phyloP scores from a whole-genome alignment of 257 asterid genomes.

The Cynanchum wilfordii region DNA sequence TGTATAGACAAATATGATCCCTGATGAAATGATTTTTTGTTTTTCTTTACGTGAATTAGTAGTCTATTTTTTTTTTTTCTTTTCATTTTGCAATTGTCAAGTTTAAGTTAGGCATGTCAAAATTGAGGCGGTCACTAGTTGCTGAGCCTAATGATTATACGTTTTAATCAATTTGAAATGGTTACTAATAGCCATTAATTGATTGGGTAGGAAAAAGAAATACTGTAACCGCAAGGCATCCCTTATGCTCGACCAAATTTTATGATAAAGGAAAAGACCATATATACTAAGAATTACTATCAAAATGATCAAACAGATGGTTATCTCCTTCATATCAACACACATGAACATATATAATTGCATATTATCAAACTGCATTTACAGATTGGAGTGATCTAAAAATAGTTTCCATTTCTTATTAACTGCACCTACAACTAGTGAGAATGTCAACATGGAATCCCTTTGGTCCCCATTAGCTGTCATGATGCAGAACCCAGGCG shows the following conservation, averaged over 20 bases:
- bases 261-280: not conserved
- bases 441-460: not conserved
- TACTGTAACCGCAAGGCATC: not conserved
- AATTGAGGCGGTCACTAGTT: not conserved
- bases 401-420: not conserved
- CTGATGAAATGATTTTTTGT: not conserved
- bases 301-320: not conserved
- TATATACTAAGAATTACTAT: no score
- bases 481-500: not conserved
- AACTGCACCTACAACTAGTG: not conserved
- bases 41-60: not conserved
- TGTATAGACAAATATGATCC: constrained; percentile 3
- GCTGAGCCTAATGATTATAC: not conserved
- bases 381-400: not conserved
- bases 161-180: not conserved
- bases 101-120: not conserved
- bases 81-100: not conserved
- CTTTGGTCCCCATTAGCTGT: not conserved
- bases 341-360: not conserved
- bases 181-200: not conserved
- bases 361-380: not conserved
- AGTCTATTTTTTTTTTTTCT: no score
- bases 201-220: not conserved
- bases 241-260: not conserved
- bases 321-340: not conserved